A percentile compares a stretch with the other conserved stretches of the same genome.
Evolutionary conservation across 192 early-diverging fungal species (phyloP).

Genomic region (Rhizophagus sp.): DNA sequence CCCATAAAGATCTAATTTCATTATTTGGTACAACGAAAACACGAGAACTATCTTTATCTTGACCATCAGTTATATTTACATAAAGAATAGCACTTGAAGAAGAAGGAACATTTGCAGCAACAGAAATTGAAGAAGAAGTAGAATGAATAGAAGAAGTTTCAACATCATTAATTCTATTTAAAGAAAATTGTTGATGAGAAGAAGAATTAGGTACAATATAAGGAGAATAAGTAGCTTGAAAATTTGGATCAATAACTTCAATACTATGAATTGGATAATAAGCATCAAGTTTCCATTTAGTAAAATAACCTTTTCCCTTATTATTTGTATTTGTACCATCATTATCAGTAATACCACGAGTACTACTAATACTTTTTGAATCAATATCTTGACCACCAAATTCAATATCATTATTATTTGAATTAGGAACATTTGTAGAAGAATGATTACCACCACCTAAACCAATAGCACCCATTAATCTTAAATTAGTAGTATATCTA

Average conservation of each 20-base stretch:
- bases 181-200: slow-evolving; percentile 9
- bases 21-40: slow-evolving; percentile 56
- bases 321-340: slow-evolving; percentile 42
- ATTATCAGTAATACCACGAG: slow-evolving; percentile 22
- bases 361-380: slow-evolving; percentile 52
- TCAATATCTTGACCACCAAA: slow-evolving; percentile 40
- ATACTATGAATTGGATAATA: slow-evolving; percentile 56
- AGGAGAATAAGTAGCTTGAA: slow-evolving; percentile 38
- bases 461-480: slow-evolving; percentile 38
- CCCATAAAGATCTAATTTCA: slow-evolving; percentile 55
- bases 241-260: slow-evolving; percentile 52
- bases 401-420: slow-evolving; percentile 26
- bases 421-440: slow-evolving; percentile 33
- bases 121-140: slow-evolving; percentile 3
- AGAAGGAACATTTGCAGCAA: background rate
- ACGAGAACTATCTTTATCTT: slow-evolving; percentile 26
- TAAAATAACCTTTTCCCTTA: slow-evolving; percentile 63
- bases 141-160: slow-evolving; percentile 35
- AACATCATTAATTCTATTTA: slow-evolving; percentile 18
- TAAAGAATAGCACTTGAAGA: slow-evolving; percentile 8
- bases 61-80: slow-evolving; percentile 22
- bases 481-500: slow-evolving; percentile 37
- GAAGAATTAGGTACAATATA: slow-evolving; percentile 35
- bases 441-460: slow-evolving; percentile 33
- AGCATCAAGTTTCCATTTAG: slow-evolving; percentile 70